These are phyloP conservation scores for Rubus idaeus DNA, from an alignment of 306 rosid genomes.

Conservation along the genomic window DNA sequence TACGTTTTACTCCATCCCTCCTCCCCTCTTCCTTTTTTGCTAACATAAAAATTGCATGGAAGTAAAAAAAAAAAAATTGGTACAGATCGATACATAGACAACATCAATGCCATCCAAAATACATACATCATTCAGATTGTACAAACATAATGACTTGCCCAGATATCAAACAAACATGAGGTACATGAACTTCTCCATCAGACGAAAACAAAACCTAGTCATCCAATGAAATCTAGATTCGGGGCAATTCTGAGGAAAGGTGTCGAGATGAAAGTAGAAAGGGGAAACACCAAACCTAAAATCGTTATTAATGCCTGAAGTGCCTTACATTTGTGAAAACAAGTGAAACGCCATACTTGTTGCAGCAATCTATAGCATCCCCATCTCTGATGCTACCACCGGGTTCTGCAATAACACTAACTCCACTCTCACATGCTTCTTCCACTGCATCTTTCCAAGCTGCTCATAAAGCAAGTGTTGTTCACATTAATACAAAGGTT, in stretches of 20 bases:
- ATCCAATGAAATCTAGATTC: background rate
- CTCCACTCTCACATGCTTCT: slow-evolving; percentile 83
- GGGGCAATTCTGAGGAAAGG: background rate
- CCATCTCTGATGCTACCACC: slow-evolving; percentile 87
- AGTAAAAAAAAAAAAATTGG: too few relatives aligned
- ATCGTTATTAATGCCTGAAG: slow-evolving; percentile 54
- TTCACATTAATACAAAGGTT: slow-evolving; percentile 1
- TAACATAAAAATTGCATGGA: too few relatives aligned
- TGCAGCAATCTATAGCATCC: slow-evolving; percentile 87
- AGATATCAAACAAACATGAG: background rate
- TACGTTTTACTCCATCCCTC: too few relatives aligned
- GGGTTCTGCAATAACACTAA: slow-evolving; percentile 74
- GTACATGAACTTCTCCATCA: background rate
- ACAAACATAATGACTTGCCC: background rate
- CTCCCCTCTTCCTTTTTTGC: too few relatives aligned
- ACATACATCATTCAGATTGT: background rate
- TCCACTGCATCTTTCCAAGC: slow-evolving; percentile 98
- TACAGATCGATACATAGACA: too few relatives aligned
- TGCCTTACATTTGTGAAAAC: slow-evolving; percentile 84
- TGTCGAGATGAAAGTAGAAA: background rate
- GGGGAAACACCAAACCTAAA: background rate
- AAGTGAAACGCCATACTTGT: slow-evolving; percentile 81
- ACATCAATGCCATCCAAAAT: background rate
- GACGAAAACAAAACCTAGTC: too few relatives aligned
- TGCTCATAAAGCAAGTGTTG: slow-evolving; percentile 34